Percentiles rank a stretch among this genome's conserved stretches.
phyloP scores from a whole-genome alignment of 129 eudicot species.

The Artemisia argyi region DNA sequence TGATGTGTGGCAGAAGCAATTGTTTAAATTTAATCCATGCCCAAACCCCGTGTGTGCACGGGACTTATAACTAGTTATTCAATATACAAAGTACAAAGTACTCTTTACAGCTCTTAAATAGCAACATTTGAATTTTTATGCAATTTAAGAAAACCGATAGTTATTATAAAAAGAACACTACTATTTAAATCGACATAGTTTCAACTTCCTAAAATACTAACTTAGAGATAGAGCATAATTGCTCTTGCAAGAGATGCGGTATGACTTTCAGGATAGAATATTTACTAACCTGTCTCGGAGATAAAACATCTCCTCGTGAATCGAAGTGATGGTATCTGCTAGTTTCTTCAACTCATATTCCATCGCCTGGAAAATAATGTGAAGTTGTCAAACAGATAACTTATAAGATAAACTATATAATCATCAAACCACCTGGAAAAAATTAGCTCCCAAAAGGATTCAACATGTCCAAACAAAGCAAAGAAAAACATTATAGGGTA shows the following conservation, averaged over 20 bases:
- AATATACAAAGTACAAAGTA: background rate
- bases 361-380: background rate
- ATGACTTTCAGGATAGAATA: background rate
- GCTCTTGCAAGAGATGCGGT: background rate
- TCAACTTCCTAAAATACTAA: background rate
- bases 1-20: no score
- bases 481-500: no score
- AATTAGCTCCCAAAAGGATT: no score
- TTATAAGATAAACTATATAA: background rate
- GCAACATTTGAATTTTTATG: background rate
- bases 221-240: background rate
- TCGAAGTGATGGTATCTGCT: slow-evolving; percentile 15
- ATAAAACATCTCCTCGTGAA: slow-evolving; percentile 15
- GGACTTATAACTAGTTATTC: no score
- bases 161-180: background rate
- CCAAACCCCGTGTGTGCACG: no score
- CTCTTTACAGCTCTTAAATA: background rate
- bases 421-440: no score
- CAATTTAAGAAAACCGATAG: background rate
- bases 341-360: slow-evolving; percentile 16
- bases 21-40: no score
- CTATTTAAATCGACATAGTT: background rate
- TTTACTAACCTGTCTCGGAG: slow-evolving; percentile 14
- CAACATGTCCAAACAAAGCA: no score
- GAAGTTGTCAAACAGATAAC: background rate